Percentiles rank a stretch among this genome's conserved stretches.
These are phyloP conservation scores for Straminergon stramineum DNA, from an alignment of 225 moss, liverwort and hornwort genomes.

Conservation along the genomic window DNA sequence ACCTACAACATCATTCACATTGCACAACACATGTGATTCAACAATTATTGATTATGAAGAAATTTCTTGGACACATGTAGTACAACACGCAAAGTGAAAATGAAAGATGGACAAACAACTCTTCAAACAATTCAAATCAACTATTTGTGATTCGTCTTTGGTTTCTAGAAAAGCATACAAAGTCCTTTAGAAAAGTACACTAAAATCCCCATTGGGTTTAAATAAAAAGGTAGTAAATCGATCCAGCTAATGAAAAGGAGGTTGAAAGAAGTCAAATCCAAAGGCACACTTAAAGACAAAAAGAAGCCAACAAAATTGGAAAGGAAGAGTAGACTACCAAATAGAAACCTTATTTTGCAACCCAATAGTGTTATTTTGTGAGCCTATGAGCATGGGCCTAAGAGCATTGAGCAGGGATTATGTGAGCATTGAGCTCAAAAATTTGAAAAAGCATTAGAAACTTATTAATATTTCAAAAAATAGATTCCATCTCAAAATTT, in stretches of 20 bases:
- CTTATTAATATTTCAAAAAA: too few species aligned
- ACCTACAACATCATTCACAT: too few species aligned
- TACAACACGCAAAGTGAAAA: neutral
- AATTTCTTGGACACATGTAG: neutral
- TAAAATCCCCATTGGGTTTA: too few species aligned
- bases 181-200: neutral
- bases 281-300: neutral
- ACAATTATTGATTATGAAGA: neutral
- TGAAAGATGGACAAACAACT: neutral
- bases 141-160: neutral
- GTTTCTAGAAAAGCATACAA: neutral
- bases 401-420: too few species aligned
- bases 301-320: neutral
- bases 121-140: neutral
- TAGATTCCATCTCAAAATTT: too few species aligned
- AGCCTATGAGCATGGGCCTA: too few species aligned
- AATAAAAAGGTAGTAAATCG: too few species aligned
- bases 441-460: too few species aligned
- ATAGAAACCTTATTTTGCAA: neutral
- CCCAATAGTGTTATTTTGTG: too few species aligned
- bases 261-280: too few species aligned
- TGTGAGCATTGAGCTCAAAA: too few species aligned
- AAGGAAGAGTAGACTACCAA: neutral
- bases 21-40: neutral
- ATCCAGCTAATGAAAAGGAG: too few species aligned